Evolutionary conservation across 2,329 filamentous ascomycete species (phyloP), one percentile per base, ranked within the genome.

Genomic region (Myriosclerotinia duriaeana): DNA sequence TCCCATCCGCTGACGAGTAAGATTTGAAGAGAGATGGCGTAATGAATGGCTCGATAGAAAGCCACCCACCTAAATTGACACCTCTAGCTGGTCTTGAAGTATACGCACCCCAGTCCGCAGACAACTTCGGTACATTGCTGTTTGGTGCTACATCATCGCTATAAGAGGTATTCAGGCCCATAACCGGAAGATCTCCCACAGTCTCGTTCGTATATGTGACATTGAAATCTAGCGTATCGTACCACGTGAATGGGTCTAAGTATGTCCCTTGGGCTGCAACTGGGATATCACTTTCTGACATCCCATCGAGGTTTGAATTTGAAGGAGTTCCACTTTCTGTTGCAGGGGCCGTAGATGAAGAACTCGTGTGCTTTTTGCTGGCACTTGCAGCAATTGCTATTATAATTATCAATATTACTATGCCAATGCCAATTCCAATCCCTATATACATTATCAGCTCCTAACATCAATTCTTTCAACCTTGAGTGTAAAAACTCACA

Each of bases 41-140:
- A 76, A 99, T 98, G 77, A 96, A 97, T 0, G 95, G 95, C 75
- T 99, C 95, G 15, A 99, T 80, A 3, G 90, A 91, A 1, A 99
- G 85, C 95, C 95, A 99, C 15, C 95, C 95, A 61, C 95, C 95
- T 1, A 98, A 77, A 73, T 97, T 98, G 46, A 98, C 92, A 0
- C 95, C 95, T 8, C 94, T 87, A 34, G 96, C 92, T 2, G 93
- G 93, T 65, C 83, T 87, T 30, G 85, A 87, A 2, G 87, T 85
- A 73, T 98, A 99, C 2, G 89, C 81, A 8, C 87, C 87, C 85
- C 94, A 97, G 1, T 82, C 74, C 68, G 93, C 83, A 71, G 92
- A 85, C 8, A 99, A 82, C 1, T 92, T 82, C 0, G 93, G 91
- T 0, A 96, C 92, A 42, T 92, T 87, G 22, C 86, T 82, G 76